Evolutionary conservation across 768 basidiomycete species (phyloP), one percentile per base, ranked within the genome.

Genomic region (Gloeostereum incarnatum): DNA sequence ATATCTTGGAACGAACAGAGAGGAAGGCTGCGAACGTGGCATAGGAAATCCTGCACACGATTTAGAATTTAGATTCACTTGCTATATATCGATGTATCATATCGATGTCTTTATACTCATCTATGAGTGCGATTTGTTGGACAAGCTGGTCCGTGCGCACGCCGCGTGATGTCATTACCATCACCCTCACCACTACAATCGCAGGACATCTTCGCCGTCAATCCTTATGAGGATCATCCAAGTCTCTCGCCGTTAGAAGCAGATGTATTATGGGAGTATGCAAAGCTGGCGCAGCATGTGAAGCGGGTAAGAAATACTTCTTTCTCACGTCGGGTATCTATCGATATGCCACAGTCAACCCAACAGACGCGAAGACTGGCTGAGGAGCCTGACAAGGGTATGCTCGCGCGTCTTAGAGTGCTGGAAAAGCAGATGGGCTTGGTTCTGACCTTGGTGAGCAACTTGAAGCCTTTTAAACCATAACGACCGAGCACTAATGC

Each of bases 391-490:
- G 88, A 96, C 53, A 73, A 84, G 44, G 64, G 67, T 36, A 70
- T 97, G 52, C 63, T 97, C 21, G 67, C 71, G 36, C 79, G 82
- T 36, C 61, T 99, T 20, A 70, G 92, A 25, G 68, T 75, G 5
- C 64, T 99, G 32, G 94, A 98, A 54, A 77, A 84, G 57, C 94
- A 96, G 59, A 91, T 99, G 84, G 89, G 87, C 6, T 68, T 99
- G 38, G 92, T 97, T 0, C 61, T 97, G 56, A 98, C 93, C 0
- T 61, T 99, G 58, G 92, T 92, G 52, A 46, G 75, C 21, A 13
- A 16, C 14, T 16, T 23, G 5, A 31, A 5, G 26, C 20, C 32
- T 13, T 9, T 22, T 6, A 10, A 25, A 25, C 31, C 11, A 14
- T 36, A 20, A 17, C 31, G 23, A n/a, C n/a, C n/a, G n/a, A n/a